Base-by-base conservation (phyloP, 768 basidiomycete species). In the Kwoniella mangroviensis region DNA sequence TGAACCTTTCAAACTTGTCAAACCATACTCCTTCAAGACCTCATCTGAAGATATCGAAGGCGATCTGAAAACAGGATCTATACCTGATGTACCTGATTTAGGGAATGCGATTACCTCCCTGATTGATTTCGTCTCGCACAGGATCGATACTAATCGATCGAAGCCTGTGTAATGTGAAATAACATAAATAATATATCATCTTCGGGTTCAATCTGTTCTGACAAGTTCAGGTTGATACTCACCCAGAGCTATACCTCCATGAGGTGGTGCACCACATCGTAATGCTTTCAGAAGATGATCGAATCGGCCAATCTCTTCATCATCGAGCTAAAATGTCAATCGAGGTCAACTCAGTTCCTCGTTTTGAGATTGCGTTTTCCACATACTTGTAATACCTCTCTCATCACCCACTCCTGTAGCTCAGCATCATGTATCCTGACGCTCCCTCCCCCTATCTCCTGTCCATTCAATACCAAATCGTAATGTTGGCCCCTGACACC, bases 31-130 rank as follows among this genome's bases (percentile, higher is more conserved):
- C 17, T 26, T 71, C 40, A 84, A 68, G 1, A 77, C 74, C 1
- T 73, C 80, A 28, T 66, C 73, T 3, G 75, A 69, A 21, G 71
- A 65, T 17, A 67, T 28, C n/a, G 92, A 89, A 51, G 95, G 95
- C 83, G 93, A 93, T 83, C 89, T 91, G 86, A 97, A 94, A 49
- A 96, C 88, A 53, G 90, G 88, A 84, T 98, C 95, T 24, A 89
- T 87, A 5, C 95, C 94, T 68, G 85, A 88, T 41, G 58, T 19
- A 51, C 89, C 88, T 9, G 91, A 91, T 86, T 98, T 98, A 10
- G 95, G 95, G 85, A 98, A 98, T 21, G 95, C 95, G 73, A 98
- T 96, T 73, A 98, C 95, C 77, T 97, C 94, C 70, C 93, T 88
- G 75, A 98, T 98, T 49, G 93, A 93, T 68, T 88, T 87, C 3